Evolutionary conservation across 306 rosid species (phyloP).

Genomic region (Purshia tridentata): DNA sequence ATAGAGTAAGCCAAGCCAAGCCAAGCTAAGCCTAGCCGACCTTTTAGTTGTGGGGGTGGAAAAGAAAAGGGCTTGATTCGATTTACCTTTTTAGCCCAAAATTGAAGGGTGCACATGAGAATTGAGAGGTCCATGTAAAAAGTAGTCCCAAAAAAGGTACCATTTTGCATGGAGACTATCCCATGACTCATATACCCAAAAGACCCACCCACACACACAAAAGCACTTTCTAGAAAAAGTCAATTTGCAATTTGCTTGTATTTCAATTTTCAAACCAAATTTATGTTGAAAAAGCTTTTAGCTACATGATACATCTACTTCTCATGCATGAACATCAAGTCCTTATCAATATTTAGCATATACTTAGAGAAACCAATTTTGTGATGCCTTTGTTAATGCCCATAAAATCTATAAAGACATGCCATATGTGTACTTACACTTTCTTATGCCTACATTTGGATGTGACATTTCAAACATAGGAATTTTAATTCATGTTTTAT

Average conservation of each 20-base stretch:
- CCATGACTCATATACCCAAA: constrained; percentile 26
- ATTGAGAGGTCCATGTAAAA: constrained; percentile 67
- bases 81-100: constrained; percentile 27
- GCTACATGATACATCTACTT: constrained; percentile 19
- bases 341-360: constrained; percentile 23
- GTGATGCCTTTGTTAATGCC: constrained; percentile 26
- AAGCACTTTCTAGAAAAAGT: constrained; percentile 22
- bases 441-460: not conserved
- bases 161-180: constrained; percentile 34
- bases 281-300: too few relatives aligned
- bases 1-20: too few relatives aligned
- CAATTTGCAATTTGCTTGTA: constrained; percentile 17
- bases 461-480: not conserved
- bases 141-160: constrained; percentile 36
- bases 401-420: too few relatives aligned
- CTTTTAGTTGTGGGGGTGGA: not conserved
- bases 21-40: constrained; percentile 36
- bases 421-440: not conserved
- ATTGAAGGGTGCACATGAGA: constrained; percentile 42
- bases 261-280: too few relatives aligned
- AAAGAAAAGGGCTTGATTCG: constrained; percentile 40
- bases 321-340: constrained; percentile 3
- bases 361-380: constrained; percentile 25
- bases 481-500: not conserved
- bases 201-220: constrained; percentile 1